Conservation (phyloP, 2,329 filamentous ascomycete species). For the Aspergillus japonicus region DNA sequence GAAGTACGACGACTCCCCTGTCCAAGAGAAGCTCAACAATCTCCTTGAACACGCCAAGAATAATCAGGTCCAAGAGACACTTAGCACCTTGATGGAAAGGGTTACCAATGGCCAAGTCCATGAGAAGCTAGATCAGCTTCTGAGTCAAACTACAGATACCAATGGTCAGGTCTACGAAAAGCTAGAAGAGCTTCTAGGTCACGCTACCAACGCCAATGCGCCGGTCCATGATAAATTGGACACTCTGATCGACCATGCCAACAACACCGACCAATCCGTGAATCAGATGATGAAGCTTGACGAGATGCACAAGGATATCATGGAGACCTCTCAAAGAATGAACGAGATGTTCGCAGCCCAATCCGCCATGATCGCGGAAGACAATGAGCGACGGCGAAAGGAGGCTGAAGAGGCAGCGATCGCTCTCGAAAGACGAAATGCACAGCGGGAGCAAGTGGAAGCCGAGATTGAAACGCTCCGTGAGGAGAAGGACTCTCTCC, state of each 20-base stretch:
- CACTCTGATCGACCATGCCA: slow-evolving; percentile 51
- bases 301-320: slow-evolving; percentile 83
- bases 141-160: slow-evolving; percentile 32
- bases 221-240: slow-evolving; percentile 38
- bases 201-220: slow-evolving; percentile 29
- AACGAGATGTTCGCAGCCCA: slow-evolving; percentile 61
- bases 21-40: slow-evolving; percentile 60
- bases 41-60: slow-evolving; percentile 47
- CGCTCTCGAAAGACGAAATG: slow-evolving; percentile 72
- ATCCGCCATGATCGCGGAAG: slow-evolving; percentile 60
- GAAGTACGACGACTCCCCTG: slow-evolving; percentile 61
- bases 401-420: slow-evolving; percentile 76
- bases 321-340: slow-evolving; percentile 79
- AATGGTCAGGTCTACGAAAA: slow-evolving; percentile 57
- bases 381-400: slow-evolving; percentile 75
- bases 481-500: slow-evolving; percentile 63
- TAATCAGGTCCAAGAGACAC: slow-evolving; percentile 58
- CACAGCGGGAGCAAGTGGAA: slow-evolving; percentile 64
- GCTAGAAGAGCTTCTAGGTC: slow-evolving; percentile 49
- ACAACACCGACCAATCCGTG: slow-evolving; percentile 67
- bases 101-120: slow-evolving; percentile 55
- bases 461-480: slow-evolving; percentile 50
- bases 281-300: slow-evolving; percentile 79
- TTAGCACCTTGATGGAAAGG: slow-evolving; percentile 48
- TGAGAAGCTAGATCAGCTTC: slow-evolving; percentile 56